Evolutionary conservation across 1,139 yeast species (phyloP).

Genomic region (Nakaseomyces uthaithaninus): DNA sequence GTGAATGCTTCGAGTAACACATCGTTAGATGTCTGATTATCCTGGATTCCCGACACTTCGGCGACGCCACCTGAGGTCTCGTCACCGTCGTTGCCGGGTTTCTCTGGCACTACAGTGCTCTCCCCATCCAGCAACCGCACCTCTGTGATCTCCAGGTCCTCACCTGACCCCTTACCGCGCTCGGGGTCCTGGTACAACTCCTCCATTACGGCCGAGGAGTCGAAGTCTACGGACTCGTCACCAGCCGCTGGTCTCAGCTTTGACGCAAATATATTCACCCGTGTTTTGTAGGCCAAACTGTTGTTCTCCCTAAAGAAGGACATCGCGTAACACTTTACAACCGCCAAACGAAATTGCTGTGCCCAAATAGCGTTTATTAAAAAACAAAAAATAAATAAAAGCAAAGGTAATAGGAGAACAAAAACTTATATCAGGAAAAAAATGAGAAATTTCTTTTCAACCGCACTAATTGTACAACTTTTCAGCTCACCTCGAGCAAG

Average conservation of each 20-base stretch:
- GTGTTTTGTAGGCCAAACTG: not conserved
- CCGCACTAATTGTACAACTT: too few relatives aligned
- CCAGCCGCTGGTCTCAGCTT: not conserved
- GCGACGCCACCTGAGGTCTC: not conserved
- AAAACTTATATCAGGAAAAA: not conserved
- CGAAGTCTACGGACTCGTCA: not conserved
- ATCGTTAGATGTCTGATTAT: too few relatives aligned
- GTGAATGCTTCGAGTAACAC: constrained; percentile 31
- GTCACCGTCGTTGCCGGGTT: not conserved
- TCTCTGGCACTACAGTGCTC: constrained; percentile 3
- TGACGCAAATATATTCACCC: not conserved
- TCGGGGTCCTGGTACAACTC: not conserved
- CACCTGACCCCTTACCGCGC: constrained; percentile 16
- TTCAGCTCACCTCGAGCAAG: too few relatives aligned
- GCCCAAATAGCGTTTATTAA: too few relatives aligned
- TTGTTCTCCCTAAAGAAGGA: constrained; percentile 4
- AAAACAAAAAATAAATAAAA: not conserved
- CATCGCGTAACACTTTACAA: not conserved
- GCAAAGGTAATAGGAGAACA: too few relatives aligned
- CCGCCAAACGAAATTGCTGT: too few relatives aligned
- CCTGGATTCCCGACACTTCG: too few relatives aligned
- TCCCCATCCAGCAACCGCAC: constrained; percentile 18
- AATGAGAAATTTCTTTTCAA: too few relatives aligned
- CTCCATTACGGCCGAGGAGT: not conserved
- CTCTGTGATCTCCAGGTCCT: constrained; percentile 29